Percentiles rank a stretch among this genome's conserved stretches.
Evolutionary conservation across 1,284 basidiomycete species (phyloP).

Genomic region (Bjerkandera adusta): DNA sequence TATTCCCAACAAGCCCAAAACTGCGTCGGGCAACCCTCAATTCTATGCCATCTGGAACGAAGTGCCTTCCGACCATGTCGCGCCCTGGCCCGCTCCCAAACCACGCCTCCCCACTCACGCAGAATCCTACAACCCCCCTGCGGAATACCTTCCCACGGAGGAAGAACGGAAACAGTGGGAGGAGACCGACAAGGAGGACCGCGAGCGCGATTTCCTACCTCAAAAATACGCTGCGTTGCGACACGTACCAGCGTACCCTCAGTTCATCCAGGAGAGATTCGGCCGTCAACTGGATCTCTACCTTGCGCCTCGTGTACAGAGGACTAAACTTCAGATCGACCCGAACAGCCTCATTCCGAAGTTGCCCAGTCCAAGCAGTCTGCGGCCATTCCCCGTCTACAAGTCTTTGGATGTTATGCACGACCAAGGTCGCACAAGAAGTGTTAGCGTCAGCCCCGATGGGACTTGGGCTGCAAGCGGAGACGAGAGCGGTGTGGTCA

Average conservation of each 20-base stretch:
- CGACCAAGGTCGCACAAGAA: conserved; percentile 70
- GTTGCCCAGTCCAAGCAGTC: conserved; percentile 89
- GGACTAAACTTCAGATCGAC: conserved; percentile 87
- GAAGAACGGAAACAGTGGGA: conserved; percentile 87
- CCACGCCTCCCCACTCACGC: conserved; percentile 85
- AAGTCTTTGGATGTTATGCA: conserved; percentile 76
- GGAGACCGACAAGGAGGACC: conserved; percentile 84
- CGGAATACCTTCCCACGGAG: conserved; percentile 93
- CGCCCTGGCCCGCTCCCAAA: conserved; percentile 94
- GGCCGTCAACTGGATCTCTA: conserved; percentile 95
- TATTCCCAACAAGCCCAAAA: conserved; percentile 83
- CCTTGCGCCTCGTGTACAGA: conserved; percentile 90
- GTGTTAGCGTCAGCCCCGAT: conserved; percentile 81
- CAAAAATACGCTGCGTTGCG: conserved; percentile 86
- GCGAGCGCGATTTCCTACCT: conserved; percentile 89
- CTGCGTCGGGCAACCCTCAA: conserved; percentile 65
- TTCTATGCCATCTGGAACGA: conserved; percentile 92
- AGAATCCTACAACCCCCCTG: conserved; percentile 98
- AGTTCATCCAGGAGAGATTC: conserved; percentile 94
- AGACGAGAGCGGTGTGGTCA: conserved; percentile 86
- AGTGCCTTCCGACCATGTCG: conserved; percentile 61
- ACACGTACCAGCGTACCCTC: conserved; percentile 88
- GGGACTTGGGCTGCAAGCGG: conserved; percentile 93
- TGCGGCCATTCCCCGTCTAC: conserved; percentile 94
- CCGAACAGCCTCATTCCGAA: conserved; percentile 92